Conservation (phyloP, 495 filamentous ascomycete species). For the Trichoderma asperelloides region DNA sequence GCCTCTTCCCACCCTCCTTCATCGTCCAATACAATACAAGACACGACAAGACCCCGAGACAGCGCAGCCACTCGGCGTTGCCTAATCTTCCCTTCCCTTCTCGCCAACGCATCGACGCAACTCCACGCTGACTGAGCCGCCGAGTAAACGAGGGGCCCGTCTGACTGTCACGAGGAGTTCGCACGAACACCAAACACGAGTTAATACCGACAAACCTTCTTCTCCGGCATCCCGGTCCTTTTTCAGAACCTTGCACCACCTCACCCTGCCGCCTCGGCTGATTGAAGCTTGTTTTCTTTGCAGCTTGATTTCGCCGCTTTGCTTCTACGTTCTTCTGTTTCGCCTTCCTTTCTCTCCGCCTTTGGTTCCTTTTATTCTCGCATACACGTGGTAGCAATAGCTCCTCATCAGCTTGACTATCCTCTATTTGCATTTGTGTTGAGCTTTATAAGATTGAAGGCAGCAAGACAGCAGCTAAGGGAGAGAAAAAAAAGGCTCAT, state of each 20-base stretch:
- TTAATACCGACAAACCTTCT: not conserved
- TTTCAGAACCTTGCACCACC: not conserved
- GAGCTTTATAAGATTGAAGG: not conserved
- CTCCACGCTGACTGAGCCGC: not conserved
- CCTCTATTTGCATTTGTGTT: not conserved
- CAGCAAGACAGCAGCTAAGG: not conserved
- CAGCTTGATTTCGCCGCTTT: not conserved
- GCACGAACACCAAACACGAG: not conserved
- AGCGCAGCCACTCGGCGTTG: not conserved
- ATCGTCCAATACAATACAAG: not conserved
- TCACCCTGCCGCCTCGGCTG: not conserved
- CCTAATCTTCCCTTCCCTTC: not conserved
- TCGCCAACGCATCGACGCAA: constrained; percentile 6
- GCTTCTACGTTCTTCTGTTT: not conserved
- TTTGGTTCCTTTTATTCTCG: not conserved
- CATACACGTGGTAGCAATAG: not conserved
- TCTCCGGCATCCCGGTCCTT: not conserved
- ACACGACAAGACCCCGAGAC: not conserved
- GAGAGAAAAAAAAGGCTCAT: not conserved
- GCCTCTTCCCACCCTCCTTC: not conserved
- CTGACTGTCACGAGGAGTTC: not conserved
- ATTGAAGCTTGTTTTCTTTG: not conserved
- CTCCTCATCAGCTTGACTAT: not conserved
- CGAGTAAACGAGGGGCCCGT: not conserved
- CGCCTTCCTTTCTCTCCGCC: not conserved